Evolutionary conservation across 495 filamentous ascomycete species (phyloP).

Genomic region (Darksidea phi): DNA sequence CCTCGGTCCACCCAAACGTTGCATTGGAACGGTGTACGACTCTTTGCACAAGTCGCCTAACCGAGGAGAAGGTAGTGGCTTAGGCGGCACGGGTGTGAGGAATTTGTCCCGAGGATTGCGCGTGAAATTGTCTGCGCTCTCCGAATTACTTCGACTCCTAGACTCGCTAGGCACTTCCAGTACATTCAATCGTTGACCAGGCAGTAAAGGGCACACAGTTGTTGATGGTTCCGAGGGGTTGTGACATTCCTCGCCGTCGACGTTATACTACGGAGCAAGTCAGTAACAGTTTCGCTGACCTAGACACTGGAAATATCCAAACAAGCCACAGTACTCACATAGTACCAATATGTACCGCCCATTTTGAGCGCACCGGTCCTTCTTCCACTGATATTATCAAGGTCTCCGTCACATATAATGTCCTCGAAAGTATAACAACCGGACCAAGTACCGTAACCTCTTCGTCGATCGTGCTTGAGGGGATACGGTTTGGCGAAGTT

Average conservation of each 20-base stretch:
- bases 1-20: background rate
- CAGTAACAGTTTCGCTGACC: background rate
- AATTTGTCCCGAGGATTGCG: slow-evolving; percentile 78
- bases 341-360: slow-evolving; percentile 94
- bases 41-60: slow-evolving; percentile 20
- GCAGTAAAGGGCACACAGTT: slow-evolving; percentile 77
- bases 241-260: slow-evolving; percentile 72
- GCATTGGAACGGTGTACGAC: slow-evolving; percentile 13
- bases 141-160: slow-evolving; percentile 45
- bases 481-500: slow-evolving; percentile 75
- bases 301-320: background rate
- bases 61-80: slow-evolving; percentile 46
- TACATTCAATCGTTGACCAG: slow-evolving; percentile 81
- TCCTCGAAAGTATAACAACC: slow-evolving; percentile 82
- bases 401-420: slow-evolving; percentile 77
- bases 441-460: slow-evolving; percentile 71
- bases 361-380: slow-evolving; percentile 81
- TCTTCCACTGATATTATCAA: slow-evolving; percentile 51
- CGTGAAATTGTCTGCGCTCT: slow-evolving; percentile 58
- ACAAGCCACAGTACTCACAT: slow-evolving; percentile 56
- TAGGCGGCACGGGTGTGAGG: slow-evolving; percentile 62
- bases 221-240: slow-evolving; percentile 70
- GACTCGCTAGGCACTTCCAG: slow-evolving; percentile 72
- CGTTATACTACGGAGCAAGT: slow-evolving; percentile 61
- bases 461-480: slow-evolving; percentile 73